Conservation (phyloP, 2,329 filamentous ascomycete genomes). For the Hymenoscyphus scutula region DNA sequence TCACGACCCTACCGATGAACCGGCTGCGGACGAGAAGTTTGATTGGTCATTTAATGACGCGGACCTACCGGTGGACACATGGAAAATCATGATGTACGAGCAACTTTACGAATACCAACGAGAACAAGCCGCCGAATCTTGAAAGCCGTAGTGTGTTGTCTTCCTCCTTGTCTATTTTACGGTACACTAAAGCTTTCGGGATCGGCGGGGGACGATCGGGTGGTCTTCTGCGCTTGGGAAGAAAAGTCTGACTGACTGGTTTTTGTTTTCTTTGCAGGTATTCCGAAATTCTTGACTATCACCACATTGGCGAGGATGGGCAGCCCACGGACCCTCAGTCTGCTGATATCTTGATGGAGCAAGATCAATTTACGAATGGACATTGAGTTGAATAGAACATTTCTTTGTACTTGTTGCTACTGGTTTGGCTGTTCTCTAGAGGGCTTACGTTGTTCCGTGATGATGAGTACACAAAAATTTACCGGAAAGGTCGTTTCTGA, state of each 20-base stretch:
- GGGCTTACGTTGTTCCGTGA: background rate
- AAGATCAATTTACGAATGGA: conserved; percentile 5
- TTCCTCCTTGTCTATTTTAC: conserved; percentile 14
- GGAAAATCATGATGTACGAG: conserved; percentile 99
- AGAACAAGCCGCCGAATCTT: conserved; percentile 24
- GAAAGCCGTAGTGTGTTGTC: conserved; percentile 23
- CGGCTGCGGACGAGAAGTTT: conserved; percentile 93
- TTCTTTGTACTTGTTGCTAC: background rate
- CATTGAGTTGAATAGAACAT: conserved; percentile 6
- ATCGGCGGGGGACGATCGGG: conserved; percentile 1
- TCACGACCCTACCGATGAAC: conserved; percentile 96
- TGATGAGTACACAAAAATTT: background rate
- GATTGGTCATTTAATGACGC: conserved; percentile 99
- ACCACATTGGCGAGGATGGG: conserved; percentile 63
- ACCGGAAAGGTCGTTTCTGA: background rate
- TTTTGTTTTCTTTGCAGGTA: conserved; percentile 62
- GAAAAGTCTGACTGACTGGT: conserved; percentile 34
- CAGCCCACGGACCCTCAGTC: conserved; percentile 2
- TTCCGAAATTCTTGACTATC: conserved; percentile 97
- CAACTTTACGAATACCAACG: conserved; percentile 34
- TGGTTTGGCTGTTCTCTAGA: background rate
- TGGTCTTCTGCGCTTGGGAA: conserved; percentile 8
- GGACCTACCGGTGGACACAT: conserved; percentile 95
- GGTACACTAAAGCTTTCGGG: conserved; percentile 10
- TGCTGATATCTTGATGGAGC: background rate